phyloP scores from a whole-genome alignment of 495 filamentous ascomycete species.

The Staphylotrichum longicolle region DNA sequence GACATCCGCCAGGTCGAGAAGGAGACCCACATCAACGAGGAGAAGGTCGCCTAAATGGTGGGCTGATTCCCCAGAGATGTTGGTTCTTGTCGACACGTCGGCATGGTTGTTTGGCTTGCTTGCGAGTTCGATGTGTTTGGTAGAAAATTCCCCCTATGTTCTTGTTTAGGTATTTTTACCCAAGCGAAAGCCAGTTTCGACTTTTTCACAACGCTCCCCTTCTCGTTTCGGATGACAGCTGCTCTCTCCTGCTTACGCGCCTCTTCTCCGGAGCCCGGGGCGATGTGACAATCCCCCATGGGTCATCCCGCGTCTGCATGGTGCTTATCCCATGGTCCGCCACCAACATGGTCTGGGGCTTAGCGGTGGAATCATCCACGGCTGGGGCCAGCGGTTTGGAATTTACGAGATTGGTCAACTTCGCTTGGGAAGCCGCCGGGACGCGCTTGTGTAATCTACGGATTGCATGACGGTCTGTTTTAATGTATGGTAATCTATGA shows the following conservation, averaged over 20 bases:
- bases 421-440: neutral
- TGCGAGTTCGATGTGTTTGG: constrained; percentile 8
- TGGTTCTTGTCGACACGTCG: constrained; percentile 6
- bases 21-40: constrained; percentile 31
- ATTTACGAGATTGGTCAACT: neutral
- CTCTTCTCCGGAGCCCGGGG: too few species aligned
- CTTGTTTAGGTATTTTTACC: constrained; percentile 8
- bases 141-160: constrained; percentile 8
- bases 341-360: neutral
- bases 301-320: neutral
- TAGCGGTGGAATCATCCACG: neutral
- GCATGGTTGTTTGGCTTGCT: constrained; percentile 16
- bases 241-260: too few species aligned
- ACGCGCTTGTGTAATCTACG: neutral
- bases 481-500: constrained; percentile 3
- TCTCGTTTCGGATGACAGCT: neutral
- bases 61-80: neutral
- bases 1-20: constrained; percentile 44
- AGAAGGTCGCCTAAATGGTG: constrained; percentile 25
- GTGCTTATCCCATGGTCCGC: neutral
- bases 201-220: neutral
- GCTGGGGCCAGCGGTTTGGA: neutral
- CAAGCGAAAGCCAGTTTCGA: constrained; percentile 14
- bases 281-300: too few species aligned
- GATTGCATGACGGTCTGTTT: neutral